Evolutionary conservation across 257 asterid species (phyloP).

Genomic region (Misopates orontium): DNA sequence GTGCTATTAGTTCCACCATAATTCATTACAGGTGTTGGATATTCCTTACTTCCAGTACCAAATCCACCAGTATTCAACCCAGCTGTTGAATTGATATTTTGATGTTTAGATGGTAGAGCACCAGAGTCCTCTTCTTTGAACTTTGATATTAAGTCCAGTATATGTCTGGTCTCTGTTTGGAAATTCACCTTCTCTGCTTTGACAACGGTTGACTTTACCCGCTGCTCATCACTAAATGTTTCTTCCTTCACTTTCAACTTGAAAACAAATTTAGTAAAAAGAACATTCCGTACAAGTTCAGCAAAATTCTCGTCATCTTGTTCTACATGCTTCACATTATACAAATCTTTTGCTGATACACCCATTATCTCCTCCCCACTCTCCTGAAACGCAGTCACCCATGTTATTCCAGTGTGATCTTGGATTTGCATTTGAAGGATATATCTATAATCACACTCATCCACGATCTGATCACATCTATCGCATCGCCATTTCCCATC

Average conservation of each 20-base stretch:
- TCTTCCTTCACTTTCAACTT: conserved; percentile 91
- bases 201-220: conserved; percentile 78
- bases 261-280: conserved; percentile 56
- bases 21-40: conserved; percentile 31
- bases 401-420: conserved; percentile 87
- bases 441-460: conserved; percentile 89
- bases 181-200: conserved; percentile 66
- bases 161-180: conserved; percentile 50
- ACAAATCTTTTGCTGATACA: conserved; percentile 79
- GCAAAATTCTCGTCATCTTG: conserved; percentile 73
- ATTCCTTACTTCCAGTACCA: conserved; percentile 41
- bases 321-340: conserved; percentile 65
- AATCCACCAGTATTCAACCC: conserved; percentile 37
- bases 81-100: conserved; percentile 32
- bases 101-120: conserved; percentile 42
- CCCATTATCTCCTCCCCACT: conserved; percentile 82
- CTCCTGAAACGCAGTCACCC: conserved; percentile 94
- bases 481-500: conserved; percentile 92
- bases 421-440: conserved; percentile 88
- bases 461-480: conserved; percentile 65
- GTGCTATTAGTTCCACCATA: conserved; percentile 38
- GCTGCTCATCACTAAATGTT: conserved; percentile 74
- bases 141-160: conserved; percentile 55
- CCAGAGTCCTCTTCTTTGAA: conserved; percentile 41
- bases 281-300: conserved; percentile 56